Percentiles rank a stretch among this genome's conserved stretches.
phyloP scores from a whole-genome alignment of 441 rosid species.

The Cnidoscolus chayamansa region DNA sequence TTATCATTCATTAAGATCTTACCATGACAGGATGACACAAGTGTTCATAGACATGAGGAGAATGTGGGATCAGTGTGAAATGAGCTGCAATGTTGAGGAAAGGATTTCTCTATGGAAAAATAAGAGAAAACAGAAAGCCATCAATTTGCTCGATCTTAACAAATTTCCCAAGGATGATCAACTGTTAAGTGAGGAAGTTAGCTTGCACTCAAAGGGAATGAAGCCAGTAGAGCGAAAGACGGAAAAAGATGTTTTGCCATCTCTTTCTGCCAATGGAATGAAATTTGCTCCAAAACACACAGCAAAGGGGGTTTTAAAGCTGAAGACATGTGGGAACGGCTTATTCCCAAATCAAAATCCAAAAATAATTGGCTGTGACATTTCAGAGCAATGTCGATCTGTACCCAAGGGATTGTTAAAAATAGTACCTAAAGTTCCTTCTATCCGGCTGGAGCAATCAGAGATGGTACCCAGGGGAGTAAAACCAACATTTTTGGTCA shows the following conservation, averaged over 20 bases:
- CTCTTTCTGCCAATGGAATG: conserved; percentile 27
- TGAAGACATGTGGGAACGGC: conserved; percentile 33
- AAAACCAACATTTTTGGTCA: conserved; percentile 25
- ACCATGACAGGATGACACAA: conserved; percentile 46
- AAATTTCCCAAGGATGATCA: conserved; percentile 47
- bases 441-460: conserved; percentile 29
- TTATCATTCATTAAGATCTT: conserved; percentile 47
- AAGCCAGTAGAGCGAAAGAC: conserved; percentile 31
- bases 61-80: conserved; percentile 43
- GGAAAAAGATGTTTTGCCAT: conserved; percentile 22
- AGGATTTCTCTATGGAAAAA: conserved; percentile 46
- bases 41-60: conserved; percentile 44
- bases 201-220: conserved; percentile 27
- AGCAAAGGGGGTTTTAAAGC: conserved; percentile 42
- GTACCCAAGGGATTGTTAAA: conserved; percentile 60
- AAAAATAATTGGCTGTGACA: conserved; percentile 25
- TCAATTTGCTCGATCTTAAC: conserved; percentile 53
- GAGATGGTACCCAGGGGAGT: conserved; percentile 31
- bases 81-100: conserved; percentile 28
- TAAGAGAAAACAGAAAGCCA: conserved; percentile 33
- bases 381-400: conserved; percentile 26
- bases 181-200: conserved; percentile 32
- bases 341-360: conserved; percentile 27
- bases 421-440: conserved; percentile 43
- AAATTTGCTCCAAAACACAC: conserved; percentile 30